Base-by-base conservation (phyloP, 306 rosid species). In the Cicer chorassanicum region DNA sequence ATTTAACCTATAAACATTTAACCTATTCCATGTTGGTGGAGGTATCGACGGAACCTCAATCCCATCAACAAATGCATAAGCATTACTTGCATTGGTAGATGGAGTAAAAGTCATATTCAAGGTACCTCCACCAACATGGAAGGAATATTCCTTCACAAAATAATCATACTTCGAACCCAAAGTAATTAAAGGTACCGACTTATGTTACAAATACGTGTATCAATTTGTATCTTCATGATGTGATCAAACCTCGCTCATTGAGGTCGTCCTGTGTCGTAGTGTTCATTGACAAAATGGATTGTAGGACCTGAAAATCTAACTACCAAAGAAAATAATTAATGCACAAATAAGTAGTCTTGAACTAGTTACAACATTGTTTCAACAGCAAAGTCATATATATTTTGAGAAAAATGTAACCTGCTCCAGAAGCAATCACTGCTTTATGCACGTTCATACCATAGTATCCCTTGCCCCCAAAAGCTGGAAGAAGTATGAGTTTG, bases 381-480 rank as follows among this genome's bases (percentile, higher is more conserved):
- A 6, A 4, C 44, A 24, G 24, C 12, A 24, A 7, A 24, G 34
- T 24, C 72, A 45, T 67, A 45, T 1, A 44, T 7, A 62, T 67
- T 42, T 46, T 24, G 51, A 6, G 12, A 72, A 21, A 51, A 46
- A 64, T 34, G 40, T 51, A 90, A 96, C 92, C 88, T 66, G 91
- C 94, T 44, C 97, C 97, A 64, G 94, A 91, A 75, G 93, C 91
- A 75, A 94, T 82, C 74, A 94, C 97, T 24, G 97, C 96, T 75
- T 89, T 87, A 50, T 94, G 98, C 70, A 91, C 97, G 81, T 87
- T 94, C 96, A 86, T 87, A 24, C 97, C 98, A 73, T 89, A 91
- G 76, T 83, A 87, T 65, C 97, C 97, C 82, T 91, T 85, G 65
- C 98, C 98, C 81, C 98, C 98, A 85, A 94, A 94, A 62, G 97